Evolutionary conservation across 73 alveolate species (phyloP).

Genomic region (Symbiodinium natans): DNA sequence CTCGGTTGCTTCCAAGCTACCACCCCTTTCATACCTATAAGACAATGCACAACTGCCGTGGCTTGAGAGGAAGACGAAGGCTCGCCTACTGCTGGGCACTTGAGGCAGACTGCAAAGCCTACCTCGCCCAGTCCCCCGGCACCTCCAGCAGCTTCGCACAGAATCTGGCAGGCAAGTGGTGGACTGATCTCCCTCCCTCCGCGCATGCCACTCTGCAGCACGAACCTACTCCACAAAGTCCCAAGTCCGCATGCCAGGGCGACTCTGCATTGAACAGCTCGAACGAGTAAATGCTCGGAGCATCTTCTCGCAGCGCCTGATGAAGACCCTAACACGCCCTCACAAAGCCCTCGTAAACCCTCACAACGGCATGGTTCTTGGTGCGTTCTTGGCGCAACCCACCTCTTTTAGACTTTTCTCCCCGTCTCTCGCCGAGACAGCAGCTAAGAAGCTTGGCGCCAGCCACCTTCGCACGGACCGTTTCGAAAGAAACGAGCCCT

Average conservation of each 20-base stretch:
- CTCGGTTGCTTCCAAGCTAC: no score
- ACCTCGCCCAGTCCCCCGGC: no score
- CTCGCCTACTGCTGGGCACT: no score
- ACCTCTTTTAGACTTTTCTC: constrained; percentile 34
- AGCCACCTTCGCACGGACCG: constrained; percentile 18
- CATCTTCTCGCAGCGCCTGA: constrained; percentile 78
- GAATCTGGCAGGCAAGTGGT: constrained; percentile 1
- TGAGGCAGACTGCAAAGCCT: no score
- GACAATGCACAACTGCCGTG: no score
- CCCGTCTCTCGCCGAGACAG: constrained; percentile 29
- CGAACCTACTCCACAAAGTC: no score
- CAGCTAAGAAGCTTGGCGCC: constrained; percentile 45
- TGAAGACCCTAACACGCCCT: no score
- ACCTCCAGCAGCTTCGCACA: constrained; percentile 33
- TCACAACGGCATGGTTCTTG: no score
- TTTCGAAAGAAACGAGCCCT: no score
- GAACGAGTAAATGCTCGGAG: constrained; percentile 61
- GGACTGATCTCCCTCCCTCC: background rate
- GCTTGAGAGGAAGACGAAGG: no score
- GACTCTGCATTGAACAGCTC: constrained; percentile 45
- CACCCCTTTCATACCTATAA: no score
- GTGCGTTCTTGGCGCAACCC: background rate
- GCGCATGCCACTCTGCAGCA: background rate
- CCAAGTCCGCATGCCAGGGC: background rate
- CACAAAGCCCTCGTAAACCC: no score